These are phyloP conservation scores for Pilobolus umbonatus DNA, from an alignment of 192 early-diverging fungal genomes.

Conservation along the genomic window DNA sequence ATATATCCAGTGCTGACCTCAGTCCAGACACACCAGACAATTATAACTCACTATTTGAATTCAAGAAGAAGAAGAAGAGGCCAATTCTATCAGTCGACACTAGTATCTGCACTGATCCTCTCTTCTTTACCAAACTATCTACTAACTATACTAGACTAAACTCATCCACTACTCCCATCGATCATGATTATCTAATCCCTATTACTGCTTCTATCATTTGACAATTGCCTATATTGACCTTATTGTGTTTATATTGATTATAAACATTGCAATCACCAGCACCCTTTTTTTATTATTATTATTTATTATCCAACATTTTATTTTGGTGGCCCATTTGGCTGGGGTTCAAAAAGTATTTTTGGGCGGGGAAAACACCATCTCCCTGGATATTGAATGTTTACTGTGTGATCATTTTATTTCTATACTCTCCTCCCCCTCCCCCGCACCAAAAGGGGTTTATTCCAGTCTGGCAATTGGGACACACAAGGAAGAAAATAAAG, in stretches of 20 bases:
- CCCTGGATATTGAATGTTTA: too few species aligned
- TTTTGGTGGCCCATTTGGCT: too few species aligned
- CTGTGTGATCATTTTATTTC: too few species aligned
- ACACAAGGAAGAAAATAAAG: too few species aligned
- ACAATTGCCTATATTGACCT: neutral
- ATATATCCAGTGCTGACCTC: conserved; percentile 9
- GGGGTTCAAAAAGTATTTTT: too few species aligned
- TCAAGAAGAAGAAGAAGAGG: conserved; percentile 8
- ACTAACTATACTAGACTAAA: conserved; percentile 9
- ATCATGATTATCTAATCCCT: conserved; percentile 6
- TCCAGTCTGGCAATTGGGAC: too few species aligned
- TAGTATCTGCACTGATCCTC: conserved; percentile 11
- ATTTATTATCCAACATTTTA: too few species aligned
- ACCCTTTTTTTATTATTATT: too few species aligned
- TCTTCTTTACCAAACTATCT: conserved; percentile 14
- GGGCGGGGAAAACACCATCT: too few species aligned
- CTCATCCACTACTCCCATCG: neutral
- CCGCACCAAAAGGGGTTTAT: too few species aligned
- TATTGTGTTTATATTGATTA: neutral
- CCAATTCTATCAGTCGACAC: conserved; percentile 14
- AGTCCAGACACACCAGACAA: conserved; percentile 7
- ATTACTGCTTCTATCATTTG: conserved; percentile 5
- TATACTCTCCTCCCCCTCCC: too few species aligned
- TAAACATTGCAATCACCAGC: too few species aligned
- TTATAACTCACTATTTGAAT: neutral